These are phyloP conservation scores for Diaporthe australafricana DNA, from an alignment of 2,329 filamentous ascomycete genomes.

Conservation along the genomic window DNA sequence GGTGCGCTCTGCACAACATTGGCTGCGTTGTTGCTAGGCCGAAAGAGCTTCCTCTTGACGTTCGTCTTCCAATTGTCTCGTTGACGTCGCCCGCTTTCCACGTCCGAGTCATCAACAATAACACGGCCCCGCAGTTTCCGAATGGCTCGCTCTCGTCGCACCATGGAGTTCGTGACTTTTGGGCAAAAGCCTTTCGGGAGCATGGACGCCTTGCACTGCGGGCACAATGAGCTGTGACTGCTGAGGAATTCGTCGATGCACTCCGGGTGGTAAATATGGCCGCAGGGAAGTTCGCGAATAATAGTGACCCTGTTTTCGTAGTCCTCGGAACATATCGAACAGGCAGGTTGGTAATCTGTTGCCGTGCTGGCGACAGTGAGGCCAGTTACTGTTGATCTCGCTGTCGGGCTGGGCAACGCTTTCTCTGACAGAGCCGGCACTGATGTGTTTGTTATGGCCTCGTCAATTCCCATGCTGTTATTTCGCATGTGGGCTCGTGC, in stretches of 20 bases:
- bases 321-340: slow-evolving; percentile 89
- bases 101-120: slow-evolving; percentile 53
- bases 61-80: slow-evolving; percentile 39
- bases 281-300: slow-evolving; percentile 88
- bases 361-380: slow-evolving; percentile 51
- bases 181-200: slow-evolving; percentile 77
- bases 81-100: slow-evolving; percentile 38
- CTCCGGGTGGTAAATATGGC: slow-evolving; percentile 92
- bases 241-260: slow-evolving; percentile 90
- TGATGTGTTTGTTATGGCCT: background rate
- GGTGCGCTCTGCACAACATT: slow-evolving; percentile 29
- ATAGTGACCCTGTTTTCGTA: slow-evolving; percentile 77
- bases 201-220: slow-evolving; percentile 88
- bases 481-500: slow-evolving; percentile 23
- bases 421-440: slow-evolving; percentile 39
- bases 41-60: slow-evolving; percentile 40
- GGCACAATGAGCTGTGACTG: slow-evolving; percentile 86
- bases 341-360: slow-evolving; percentile 80
- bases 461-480: slow-evolving; percentile 26
- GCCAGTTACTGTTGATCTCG: slow-evolving; percentile 38
- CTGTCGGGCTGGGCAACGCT: slow-evolving; percentile 39
- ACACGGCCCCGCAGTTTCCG: slow-evolving; percentile 68
- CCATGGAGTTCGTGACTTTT: slow-evolving; percentile 86
- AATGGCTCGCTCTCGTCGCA: slow-evolving; percentile 80
- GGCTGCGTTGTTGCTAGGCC: slow-evolving; percentile 39